Evolutionary conservation across 495 filamentous ascomycete genomes (phyloP), one percentile per base, ranked within the genome.

Genomic region (Penicillium paxilli): DNA sequence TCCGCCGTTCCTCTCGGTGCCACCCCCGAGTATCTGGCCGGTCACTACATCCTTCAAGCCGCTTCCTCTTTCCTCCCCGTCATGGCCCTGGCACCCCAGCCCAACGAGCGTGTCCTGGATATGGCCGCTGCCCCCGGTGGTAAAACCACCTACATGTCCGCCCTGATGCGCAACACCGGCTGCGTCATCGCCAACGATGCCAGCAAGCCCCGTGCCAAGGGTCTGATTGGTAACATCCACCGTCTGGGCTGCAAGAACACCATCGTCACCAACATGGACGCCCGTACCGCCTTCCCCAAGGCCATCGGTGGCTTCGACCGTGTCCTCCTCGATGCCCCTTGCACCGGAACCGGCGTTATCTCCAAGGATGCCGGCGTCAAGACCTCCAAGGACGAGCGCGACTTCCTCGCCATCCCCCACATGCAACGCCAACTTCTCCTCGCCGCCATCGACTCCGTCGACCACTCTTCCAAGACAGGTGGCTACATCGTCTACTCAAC

Each of bases 71-170:
- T 98, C 79, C 83, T 98, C 23, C 94, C 94, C 59, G 92, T 96
- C 60, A 98, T 98, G 91, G 94, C 95, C 2, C 81, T 98, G 14
- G 91, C 89, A 12, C 95, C 94, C 0, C 94, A 98, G 69, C 89
- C 95, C 69, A 80, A 92, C 55, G 94, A 98, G 76, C 83, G 94
- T 9, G 77, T 92, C 22, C 89, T 95, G 46, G 86, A 91, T 76
- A 98, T 98, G 94, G 91, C 94, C n/a, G 84, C 94, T 52, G 94
- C 94, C 55, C 94, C 94, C 52, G 94, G 94, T 74, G 94, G 94
- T 70, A 98, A 98, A 74, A 96, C 92, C 7, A 97, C 95, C 3
- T 90, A 98, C 68, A 91, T 97, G 64, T 90, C 94, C 12, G 94
- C 95, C 0, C 72, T 98, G 57, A 98, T 98, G 94, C 95, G 93